Percentiles rank a stretch among this genome's conserved stretches.
These are phyloP conservation scores for Flaveria trinervia DNA, from an alignment of 129 eudicot genomes.

Conservation along the genomic window DNA sequence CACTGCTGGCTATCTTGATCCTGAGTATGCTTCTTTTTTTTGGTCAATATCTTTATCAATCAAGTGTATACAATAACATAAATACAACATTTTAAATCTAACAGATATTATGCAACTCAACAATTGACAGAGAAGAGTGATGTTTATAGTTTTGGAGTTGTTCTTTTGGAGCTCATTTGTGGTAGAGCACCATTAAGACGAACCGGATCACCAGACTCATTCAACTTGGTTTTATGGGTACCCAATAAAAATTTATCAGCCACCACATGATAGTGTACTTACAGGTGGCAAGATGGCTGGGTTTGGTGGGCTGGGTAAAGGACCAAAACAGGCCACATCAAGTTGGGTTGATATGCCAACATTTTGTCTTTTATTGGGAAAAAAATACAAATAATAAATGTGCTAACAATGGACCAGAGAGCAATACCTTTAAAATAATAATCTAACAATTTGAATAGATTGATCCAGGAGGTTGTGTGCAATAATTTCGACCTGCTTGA, in stretches of 20 bases:
- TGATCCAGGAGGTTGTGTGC: not conserved
- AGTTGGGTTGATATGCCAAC: not conserved
- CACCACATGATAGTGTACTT: conserved; percentile 10
- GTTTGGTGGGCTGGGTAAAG: not conserved
- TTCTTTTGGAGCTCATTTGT: conserved; percentile 93
- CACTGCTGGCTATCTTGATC: conserved; percentile 95
- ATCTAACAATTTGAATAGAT: not conserved
- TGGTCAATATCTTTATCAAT: conserved; percentile 7
- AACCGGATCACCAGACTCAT: conserved; percentile 90
- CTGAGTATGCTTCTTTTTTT: conserved; percentile 57
- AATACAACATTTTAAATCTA: conserved; percentile 18
- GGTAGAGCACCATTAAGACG: conserved; percentile 87
- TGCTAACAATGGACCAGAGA: not conserved
- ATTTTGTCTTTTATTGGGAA: not conserved
- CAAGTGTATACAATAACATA: conserved; percentile 16
- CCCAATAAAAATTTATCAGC: conserved; percentile 2
- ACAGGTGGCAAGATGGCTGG: conserved; percentile 21
- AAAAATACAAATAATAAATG: not conserved
- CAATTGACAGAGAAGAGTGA: conserved; percentile 92
- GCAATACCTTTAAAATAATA: not conserved
- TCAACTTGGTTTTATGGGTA: conserved; percentile 95
- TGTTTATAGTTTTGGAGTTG: conserved; percentile 92
- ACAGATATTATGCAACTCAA: conserved; percentile 82
- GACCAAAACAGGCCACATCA: not conserved
- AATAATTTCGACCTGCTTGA: not conserved